A percentile compares a stretch with the other conserved stretches of the same genome.
Conservation (phyloP, 495 filamentous ascomycete genomes). For the Cladorrhinum samala region DNA sequence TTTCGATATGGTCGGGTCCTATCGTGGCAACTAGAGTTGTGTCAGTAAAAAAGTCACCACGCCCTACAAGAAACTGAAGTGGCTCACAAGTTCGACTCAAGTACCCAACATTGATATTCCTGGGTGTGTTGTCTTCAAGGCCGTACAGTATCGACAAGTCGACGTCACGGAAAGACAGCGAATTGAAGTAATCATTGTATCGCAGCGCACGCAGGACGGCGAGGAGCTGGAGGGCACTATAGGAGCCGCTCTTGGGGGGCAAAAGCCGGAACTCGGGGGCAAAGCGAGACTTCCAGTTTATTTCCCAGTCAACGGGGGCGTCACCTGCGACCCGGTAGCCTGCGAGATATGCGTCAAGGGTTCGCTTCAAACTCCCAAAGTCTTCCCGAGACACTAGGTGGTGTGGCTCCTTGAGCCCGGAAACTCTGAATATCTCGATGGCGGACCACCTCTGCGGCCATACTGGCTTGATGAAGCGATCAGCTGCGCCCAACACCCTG, state of each 20-base stretch:
- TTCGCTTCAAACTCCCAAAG: conserved; percentile 72
- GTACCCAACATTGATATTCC: conserved; percentile 24
- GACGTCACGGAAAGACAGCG: conserved; percentile 75
- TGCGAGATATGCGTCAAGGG: conserved; percentile 77
- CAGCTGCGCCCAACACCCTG: conserved; percentile 61
- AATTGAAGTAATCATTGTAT: conserved; percentile 86
- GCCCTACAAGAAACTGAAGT: background rate
- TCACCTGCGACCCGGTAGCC: conserved; percentile 53
- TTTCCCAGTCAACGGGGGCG: conserved; percentile 68
- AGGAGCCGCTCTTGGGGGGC: conserved; percentile 56
- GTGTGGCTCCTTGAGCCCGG: conserved; percentile 50
- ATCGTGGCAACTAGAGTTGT: conserved; percentile 20
- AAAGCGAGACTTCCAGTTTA: conserved; percentile 72
- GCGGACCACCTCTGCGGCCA: conserved; percentile 70
- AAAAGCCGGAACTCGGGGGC: conserved; percentile 79
- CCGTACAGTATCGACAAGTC: conserved; percentile 45
- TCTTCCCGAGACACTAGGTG: conserved; percentile 60
- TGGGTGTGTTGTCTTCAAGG: conserved; percentile 24
- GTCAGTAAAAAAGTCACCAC: conserved; percentile 5
- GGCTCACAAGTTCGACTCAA: conserved; percentile 26
- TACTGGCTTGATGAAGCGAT: conserved; percentile 73
- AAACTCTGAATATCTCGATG: conserved; percentile 57
- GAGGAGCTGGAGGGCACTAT: conserved; percentile 68
- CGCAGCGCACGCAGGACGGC: conserved; percentile 81
- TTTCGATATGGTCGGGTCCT: conserved; percentile 28